phyloP scores from a whole-genome alignment of 148 eudicot genomes.

The Nyssa sinensis region DNA sequence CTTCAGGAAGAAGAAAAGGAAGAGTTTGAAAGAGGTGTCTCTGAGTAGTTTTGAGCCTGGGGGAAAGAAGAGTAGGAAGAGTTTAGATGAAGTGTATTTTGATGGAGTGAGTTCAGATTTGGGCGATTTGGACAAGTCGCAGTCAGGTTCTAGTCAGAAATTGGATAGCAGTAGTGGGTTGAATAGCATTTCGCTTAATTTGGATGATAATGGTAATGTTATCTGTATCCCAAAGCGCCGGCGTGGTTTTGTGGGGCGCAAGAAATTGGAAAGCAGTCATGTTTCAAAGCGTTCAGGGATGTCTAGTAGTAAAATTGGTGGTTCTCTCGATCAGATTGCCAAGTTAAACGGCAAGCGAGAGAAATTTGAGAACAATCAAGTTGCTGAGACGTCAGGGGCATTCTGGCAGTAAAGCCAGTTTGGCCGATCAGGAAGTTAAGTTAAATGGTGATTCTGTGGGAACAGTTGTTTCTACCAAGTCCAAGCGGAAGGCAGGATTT shows the following conservation, averaged over 20 bases:
- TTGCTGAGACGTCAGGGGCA: constrained; percentile 27
- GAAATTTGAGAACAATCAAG: constrained; percentile 41
- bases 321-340: constrained; percentile 28
- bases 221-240: constrained; percentile 68
- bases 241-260: constrained; percentile 66
- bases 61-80: constrained; percentile 42
- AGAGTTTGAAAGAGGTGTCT: constrained; percentile 48
- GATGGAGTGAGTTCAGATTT: constrained; percentile 19
- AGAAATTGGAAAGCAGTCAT: constrained; percentile 45
- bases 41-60: constrained; percentile 42
- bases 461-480: constrained; percentile 27
- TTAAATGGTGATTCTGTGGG: constrained; percentile 20
- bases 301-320: not conserved
- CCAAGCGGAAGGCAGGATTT: constrained; percentile 30
- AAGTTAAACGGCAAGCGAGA: constrained; percentile 35
- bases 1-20: constrained; percentile 40
- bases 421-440: constrained; percentile 23
- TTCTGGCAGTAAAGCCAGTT: constrained; percentile 29
- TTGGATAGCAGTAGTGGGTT: constrained; percentile 23
- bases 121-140: constrained; percentile 18
- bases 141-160: constrained; percentile 23
- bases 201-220: constrained; percentile 33
- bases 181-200: constrained; percentile 41
- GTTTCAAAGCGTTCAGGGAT: constrained; percentile 30
- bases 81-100: constrained; percentile 23